Conservation (phyloP, 129 eudicot genomes). For the Pseudognaphalium luteoalbum region DNA sequence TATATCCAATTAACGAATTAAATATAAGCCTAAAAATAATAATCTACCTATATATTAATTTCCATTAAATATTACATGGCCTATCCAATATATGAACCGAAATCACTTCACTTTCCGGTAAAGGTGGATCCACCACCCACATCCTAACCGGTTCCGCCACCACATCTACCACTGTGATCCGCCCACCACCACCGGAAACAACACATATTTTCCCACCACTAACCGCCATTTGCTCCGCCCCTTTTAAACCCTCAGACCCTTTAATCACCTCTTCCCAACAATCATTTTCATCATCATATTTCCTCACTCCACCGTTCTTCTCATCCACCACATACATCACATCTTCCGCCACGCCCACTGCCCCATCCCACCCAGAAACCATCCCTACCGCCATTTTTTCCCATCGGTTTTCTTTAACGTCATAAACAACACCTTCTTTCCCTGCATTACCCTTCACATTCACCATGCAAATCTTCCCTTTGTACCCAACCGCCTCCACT, state of each 20-base stretch:
- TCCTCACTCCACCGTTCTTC: slow-evolving; percentile 47
- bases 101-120: slow-evolving; percentile 49
- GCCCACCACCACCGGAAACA: slow-evolving; percentile 38
- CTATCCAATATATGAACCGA: slow-evolving; percentile 64
- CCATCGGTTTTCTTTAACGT: slow-evolving; percentile 42
- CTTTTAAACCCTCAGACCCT: slow-evolving; percentile 42
- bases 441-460: slow-evolving; percentile 54
- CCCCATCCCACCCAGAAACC: slow-evolving; percentile 68
- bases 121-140: slow-evolving; percentile 51
- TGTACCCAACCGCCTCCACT: slow-evolving; percentile 53
- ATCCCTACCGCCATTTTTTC: slow-evolving; percentile 70
- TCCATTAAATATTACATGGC: slow-evolving; percentile 31
- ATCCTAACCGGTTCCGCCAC: slow-evolving; percentile 40
- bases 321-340: slow-evolving; percentile 62
- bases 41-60: no score
- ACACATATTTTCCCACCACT: slow-evolving; percentile 61
- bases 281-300: slow-evolving; percentile 47
- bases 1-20: neutral
- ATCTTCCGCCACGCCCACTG: slow-evolving; percentile 46
- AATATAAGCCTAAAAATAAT: no score
- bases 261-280: slow-evolving; percentile 53
- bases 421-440: slow-evolving; percentile 56
- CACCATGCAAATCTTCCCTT: slow-evolving; percentile 70
- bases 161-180: slow-evolving; percentile 58
- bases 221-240: slow-evolving; percentile 52